These are phyloP conservation scores for Chamaecyparis obtusa DNA, from an alignment of 75 land plant species.

Conservation along the genomic window DNA sequence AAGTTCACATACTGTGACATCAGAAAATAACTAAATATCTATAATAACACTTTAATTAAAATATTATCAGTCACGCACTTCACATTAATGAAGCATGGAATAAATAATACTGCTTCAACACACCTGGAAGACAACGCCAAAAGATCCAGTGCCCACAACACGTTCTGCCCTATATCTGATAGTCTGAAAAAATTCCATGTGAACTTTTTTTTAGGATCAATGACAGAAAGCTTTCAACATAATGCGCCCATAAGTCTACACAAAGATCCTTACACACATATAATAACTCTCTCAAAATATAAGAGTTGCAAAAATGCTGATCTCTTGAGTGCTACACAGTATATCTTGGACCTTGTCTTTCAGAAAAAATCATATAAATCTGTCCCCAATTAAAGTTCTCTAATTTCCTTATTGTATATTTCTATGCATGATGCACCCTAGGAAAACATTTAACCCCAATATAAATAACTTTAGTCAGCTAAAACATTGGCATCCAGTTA, in stretches of 20 bases:
- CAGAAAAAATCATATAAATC: background rate
- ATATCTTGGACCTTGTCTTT: background rate
- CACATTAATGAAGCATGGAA: background rate
- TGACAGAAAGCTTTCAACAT: background rate
- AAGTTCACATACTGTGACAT: background rate
- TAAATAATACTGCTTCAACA: conserved; percentile 1
- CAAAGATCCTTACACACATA: background rate
- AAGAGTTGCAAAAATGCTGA: background rate
- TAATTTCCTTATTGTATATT: background rate
- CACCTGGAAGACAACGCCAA: conserved; percentile 93
- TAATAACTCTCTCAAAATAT: background rate
- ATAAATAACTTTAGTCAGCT: background rate
- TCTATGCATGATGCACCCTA: background rate
- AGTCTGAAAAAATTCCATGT: conserved; percentile 42
- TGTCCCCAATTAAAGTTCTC: background rate
- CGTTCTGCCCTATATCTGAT: conserved; percentile 90
- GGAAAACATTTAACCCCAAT: background rate
- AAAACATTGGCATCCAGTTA: background rate
- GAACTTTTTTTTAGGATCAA: background rate
- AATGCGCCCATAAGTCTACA: background rate
- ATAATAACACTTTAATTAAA: background rate
- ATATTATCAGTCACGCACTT: background rate
- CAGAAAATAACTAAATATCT: background rate
- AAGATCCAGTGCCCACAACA: conserved; percentile 90
- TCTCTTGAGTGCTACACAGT: background rate